A percentile compares a stretch with the other conserved stretches of the same genome.
Evolutionary conservation across 1,284 basidiomycete genomes (phyloP).

Genomic region (Cutaneotrichosporon dermatis): DNA sequence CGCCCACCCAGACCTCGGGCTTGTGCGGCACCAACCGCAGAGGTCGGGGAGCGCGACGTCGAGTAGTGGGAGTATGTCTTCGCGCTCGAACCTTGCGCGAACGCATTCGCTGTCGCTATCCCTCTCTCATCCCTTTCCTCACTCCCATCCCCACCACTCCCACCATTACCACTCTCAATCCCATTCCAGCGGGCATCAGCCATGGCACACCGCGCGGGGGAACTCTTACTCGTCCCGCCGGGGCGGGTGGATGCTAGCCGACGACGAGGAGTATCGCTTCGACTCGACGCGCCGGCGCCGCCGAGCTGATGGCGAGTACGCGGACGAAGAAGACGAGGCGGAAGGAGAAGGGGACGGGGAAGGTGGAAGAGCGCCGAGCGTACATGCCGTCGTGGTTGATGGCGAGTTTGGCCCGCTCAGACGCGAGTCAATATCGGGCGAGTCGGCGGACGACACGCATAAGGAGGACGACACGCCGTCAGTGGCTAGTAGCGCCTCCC

Average conservation of each 20-base stretch:
- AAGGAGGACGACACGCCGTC: neutral
- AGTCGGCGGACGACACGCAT: neutral
- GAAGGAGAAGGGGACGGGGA: neutral
- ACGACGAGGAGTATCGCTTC: neutral
- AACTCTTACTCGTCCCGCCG: too few relatives aligned
- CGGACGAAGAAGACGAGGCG: neutral
- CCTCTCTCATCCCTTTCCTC: too few relatives aligned
- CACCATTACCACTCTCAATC: too few relatives aligned
- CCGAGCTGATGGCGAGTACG: too few relatives aligned
- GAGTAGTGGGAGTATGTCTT: neutral
- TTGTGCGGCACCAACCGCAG: neutral
- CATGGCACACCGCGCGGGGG: too few relatives aligned
- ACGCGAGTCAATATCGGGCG: too few relatives aligned
- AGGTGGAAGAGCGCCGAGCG: neutral
- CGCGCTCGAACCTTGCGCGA: neutral
- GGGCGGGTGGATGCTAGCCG: conserved; percentile 1
- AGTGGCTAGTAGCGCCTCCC: neutral
- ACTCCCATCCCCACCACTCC: too few relatives aligned
- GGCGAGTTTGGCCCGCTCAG: neutral
- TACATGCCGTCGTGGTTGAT: conserved; percentile 2
- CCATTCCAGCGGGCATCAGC: too few relatives aligned
- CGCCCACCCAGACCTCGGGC: neutral
- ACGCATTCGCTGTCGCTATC: too few relatives aligned
- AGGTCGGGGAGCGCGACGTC: neutral
- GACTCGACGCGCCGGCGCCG: too few relatives aligned